phyloP scores from a whole-genome alignment of 345 rosid genomes.

The Rhizophora mangle region DNA sequence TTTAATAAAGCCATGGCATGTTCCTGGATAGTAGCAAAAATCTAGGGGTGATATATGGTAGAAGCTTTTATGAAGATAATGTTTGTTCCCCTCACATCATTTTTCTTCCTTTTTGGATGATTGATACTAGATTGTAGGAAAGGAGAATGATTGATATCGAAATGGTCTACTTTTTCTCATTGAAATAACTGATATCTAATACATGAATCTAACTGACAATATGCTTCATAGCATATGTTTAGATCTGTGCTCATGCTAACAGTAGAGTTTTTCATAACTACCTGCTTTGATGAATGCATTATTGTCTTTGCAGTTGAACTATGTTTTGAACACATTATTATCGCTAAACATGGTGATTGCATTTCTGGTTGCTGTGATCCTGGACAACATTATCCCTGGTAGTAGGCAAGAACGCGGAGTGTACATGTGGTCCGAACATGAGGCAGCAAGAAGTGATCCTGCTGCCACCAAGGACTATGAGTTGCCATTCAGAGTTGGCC shows the following conservation, averaged over 20 bases:
- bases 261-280: background rate
- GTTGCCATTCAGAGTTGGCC: conserved; percentile 82
- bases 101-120: too few species aligned
- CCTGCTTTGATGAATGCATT: background rate
- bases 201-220: background rate
- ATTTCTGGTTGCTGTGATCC: conserved; percentile 73
- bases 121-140: too few species aligned
- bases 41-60: background rate
- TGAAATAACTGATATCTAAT: too few species aligned
- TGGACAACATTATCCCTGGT: conserved; percentile 95
- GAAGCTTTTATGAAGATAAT: background rate
- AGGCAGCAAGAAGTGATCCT: conserved; percentile 82
- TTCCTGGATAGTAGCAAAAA: background rate
- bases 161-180: too few species aligned
- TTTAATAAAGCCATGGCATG: background rate
- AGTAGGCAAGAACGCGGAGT: conserved; percentile 88
- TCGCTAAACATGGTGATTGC: conserved; percentile 86
- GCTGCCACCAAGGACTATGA: conserved; percentile 78
- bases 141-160: too few species aligned
- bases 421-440: conserved; percentile 81
- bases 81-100: too few species aligned
- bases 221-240: background rate
- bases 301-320: conserved; percentile 62
- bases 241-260: background rate
- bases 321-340: conserved; percentile 71